Conservation (phyloP, 208 protist genomes). For the Trypanosoma avium region DNA sequence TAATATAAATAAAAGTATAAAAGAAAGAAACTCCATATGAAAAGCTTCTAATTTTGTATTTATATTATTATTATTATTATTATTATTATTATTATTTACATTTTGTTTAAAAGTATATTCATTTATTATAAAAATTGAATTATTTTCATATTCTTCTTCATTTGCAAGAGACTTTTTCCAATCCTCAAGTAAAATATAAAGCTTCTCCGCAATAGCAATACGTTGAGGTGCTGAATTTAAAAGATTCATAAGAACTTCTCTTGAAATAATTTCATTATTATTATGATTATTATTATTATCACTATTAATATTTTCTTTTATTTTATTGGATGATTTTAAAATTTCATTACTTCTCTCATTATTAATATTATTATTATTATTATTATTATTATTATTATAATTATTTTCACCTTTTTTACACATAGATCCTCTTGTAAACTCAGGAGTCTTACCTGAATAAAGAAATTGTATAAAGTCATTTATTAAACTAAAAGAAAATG, state of each 20-base stretch:
- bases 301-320: background rate
- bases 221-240: conserved; percentile 20
- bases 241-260: background rate
- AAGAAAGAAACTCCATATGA: too few species aligned
- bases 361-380: background rate
- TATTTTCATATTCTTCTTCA: background rate
- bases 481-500: conserved; percentile 17
- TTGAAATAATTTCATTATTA: too few species aligned
- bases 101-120: background rate
- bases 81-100: background rate
- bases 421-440: conserved; percentile 9
- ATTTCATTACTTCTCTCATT: background rate
- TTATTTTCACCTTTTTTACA: background rate
- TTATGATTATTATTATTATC: conserved; percentile 1
- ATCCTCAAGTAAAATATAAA: conserved; percentile 3
- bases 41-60: too few species aligned
- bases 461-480: conserved; percentile 23
- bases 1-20: too few species aligned
- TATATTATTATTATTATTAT: background rate
- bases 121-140: background rate
- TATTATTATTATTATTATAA: background rate
- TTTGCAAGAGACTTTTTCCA: conserved; percentile 2
- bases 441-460: conserved; percentile 11
- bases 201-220: conserved; percentile 8
- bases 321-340: background rate